These are phyloP conservation scores for Ophiostoma ips DNA, from an alignment of 2,329 filamentous ascomycete species.

Conservation along the genomic window DNA sequence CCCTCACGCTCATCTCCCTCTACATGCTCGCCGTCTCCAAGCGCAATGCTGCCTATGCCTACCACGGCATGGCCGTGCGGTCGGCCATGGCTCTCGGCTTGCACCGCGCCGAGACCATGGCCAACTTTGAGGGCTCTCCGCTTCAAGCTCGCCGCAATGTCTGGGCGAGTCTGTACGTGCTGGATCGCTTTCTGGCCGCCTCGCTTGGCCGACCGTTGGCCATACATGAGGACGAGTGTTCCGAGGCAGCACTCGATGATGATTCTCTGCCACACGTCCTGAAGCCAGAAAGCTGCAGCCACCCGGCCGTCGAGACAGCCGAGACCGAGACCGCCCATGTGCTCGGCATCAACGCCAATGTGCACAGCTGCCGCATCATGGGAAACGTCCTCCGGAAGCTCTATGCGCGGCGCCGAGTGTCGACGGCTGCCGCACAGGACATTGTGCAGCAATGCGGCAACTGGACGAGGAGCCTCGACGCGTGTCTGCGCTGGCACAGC, in stretches of 20 bases:
- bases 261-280: neutral
- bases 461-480: slow-evolving; percentile 36
- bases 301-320: neutral
- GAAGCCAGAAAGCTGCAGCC: neutral
- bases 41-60: slow-evolving; percentile 48
- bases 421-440: slow-evolving; percentile 40
- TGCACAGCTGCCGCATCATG: slow-evolving; percentile 43
- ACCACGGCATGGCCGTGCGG: slow-evolving; percentile 49
- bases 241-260: slow-evolving; percentile 28
- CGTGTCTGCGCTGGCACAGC: slow-evolving; percentile 33
- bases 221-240: slow-evolving; percentile 50
- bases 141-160: slow-evolving; percentile 35
- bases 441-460: slow-evolving; percentile 38
- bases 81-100: slow-evolving; percentile 49
- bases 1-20: slow-evolving; percentile 47
- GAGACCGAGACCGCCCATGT: slow-evolving; percentile 7
- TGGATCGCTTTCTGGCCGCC: slow-evolving; percentile 49
- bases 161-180: slow-evolving; percentile 50
- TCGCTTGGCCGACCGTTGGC: slow-evolving; percentile 47
- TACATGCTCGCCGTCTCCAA: slow-evolving; percentile 50
- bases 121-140: slow-evolving; percentile 28
- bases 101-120: slow-evolving; percentile 45
- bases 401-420: slow-evolving; percentile 46
- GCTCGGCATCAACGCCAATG: slow-evolving; percentile 36
- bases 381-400: slow-evolving; percentile 44